Evolutionary conservation across 2,329 filamentous ascomycete genomes (phyloP).

Genomic region (Aspergillus phoenicis): DNA sequence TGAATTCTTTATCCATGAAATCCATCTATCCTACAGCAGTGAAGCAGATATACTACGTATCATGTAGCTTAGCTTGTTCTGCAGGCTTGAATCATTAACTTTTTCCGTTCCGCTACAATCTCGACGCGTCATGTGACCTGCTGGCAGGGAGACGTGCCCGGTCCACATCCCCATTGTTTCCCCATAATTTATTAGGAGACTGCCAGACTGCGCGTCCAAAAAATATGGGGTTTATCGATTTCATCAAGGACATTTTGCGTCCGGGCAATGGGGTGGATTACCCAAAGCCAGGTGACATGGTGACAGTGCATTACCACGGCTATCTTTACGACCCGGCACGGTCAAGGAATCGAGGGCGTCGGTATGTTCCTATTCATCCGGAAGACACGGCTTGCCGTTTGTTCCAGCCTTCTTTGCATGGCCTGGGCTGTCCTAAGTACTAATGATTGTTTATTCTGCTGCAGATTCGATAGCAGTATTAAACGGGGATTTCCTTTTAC

Average conservation of each 20-base stretch:
- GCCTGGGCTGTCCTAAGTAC: background rate
- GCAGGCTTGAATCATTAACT: no score
- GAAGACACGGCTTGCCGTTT: background rate
- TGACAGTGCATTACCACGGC: slow-evolving; percentile 25
- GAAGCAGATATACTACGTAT: no score
- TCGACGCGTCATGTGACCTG: no score
- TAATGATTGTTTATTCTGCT: background rate
- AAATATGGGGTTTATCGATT: slow-evolving; percentile 23
- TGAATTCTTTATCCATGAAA: no score
- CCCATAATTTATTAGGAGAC: no score
- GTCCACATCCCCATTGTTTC: no score
- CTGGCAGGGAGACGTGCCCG: no score
- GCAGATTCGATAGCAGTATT: slow-evolving; percentile 25
- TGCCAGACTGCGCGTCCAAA: no score
- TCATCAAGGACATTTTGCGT: slow-evolving; percentile 25
- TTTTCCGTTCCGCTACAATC: no score
- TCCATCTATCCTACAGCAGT: no score
- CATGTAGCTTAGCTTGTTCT: no score
- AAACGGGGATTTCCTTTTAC: slow-evolving; percentile 23
- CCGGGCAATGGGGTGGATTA: slow-evolving; percentile 25
- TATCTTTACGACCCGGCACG: slow-evolving; percentile 26
- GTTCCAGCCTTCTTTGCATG: background rate
- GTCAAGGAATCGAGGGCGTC: slow-evolving; percentile 21
- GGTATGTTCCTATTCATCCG: slow-evolving; percentile 10
- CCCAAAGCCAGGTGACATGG: slow-evolving; percentile 21